phyloP scores from a whole-genome alignment of 2,329 filamentous ascomycete genomes.

The Keithomyces neogunnii region DNA sequence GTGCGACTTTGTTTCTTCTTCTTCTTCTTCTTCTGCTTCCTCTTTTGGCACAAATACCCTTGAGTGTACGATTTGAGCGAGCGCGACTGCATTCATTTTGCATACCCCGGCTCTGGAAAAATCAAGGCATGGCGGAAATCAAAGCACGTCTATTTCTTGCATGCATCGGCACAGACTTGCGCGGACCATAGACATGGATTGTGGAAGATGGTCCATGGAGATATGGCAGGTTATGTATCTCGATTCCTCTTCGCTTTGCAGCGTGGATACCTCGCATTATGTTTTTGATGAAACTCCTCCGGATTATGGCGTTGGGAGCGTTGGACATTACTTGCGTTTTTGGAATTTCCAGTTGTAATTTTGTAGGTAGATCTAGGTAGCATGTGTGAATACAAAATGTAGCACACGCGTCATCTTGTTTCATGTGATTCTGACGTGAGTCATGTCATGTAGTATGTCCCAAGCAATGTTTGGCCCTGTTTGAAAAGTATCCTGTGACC shows the following conservation, averaged over 20 bases:
- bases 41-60: slow-evolving; percentile 7
- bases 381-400: slow-evolving; percentile 5
- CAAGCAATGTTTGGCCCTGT: too few species aligned
- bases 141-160: too few species aligned
- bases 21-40: slow-evolving; percentile 1
- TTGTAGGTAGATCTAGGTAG: slow-evolving; percentile 12
- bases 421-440: neutral
- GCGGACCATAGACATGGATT: neutral
- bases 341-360: slow-evolving; percentile 1
- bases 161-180: too few species aligned
- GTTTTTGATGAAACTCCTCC: neutral
- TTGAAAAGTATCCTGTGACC: too few species aligned
- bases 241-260: neutral
- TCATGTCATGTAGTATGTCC: neutral
- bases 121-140: neutral
- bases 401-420: neutral
- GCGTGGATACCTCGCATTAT: neutral
- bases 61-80: slow-evolving; percentile 11
- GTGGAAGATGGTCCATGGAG: slow-evolving; percentile 2
- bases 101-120: slow-evolving; percentile 12
- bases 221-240: slow-evolving; percentile 1
- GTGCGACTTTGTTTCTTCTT: neutral
- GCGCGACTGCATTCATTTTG: slow-evolving; percentile 12
- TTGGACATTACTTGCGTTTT: neutral
- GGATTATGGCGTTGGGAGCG: slow-evolving; percentile 7